phyloP scores from a whole-genome alignment of 495 filamentous ascomycete species.

The Podospora pseudoanserina region DNA sequence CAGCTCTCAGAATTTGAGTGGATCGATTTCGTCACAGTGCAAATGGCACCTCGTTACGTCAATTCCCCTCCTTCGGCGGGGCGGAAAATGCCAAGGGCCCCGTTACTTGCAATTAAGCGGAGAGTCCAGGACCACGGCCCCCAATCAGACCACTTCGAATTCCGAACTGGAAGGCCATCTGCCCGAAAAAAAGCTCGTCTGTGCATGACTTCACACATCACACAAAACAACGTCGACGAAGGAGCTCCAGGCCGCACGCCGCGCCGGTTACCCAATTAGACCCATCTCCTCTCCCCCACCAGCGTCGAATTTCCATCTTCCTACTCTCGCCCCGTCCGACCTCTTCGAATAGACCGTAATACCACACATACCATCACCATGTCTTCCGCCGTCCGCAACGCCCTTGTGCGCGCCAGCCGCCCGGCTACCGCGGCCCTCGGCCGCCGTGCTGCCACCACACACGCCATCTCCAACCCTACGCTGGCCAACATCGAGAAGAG shows the following conservation, averaged over 20 bases:
- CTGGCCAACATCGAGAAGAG: constrained; percentile 98
- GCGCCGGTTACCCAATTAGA: constrained; percentile 40
- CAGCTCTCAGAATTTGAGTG: constrained; percentile 4
- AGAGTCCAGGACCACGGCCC: constrained; percentile 13
- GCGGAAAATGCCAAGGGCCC: neutral
- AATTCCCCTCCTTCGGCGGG: constrained; percentile 8
- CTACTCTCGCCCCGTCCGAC: constrained; percentile 8
- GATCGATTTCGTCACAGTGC: constrained; percentile 10
- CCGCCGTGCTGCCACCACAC: constrained; percentile 63
- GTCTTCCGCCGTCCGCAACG: constrained; percentile 40
- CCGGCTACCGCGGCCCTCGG: constrained; percentile 44
- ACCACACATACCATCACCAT: constrained; percentile 26
- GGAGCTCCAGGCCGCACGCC: constrained; percentile 31
- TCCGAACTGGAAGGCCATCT: constrained; percentile 27
- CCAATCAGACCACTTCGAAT: constrained; percentile 34
- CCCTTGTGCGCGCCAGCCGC: constrained; percentile 39
- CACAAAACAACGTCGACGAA: constrained; percentile 31
- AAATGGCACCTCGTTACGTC: neutral
- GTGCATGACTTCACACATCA: constrained; percentile 37
- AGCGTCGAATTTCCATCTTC: constrained; percentile 15
- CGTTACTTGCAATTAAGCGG: constrained; percentile 20
- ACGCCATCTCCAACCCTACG: constrained; percentile 96
- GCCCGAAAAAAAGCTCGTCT: constrained; percentile 38
- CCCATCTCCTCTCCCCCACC: constrained; percentile 40
- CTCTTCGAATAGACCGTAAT: constrained; percentile 6